Percentiles rank a stretch among this genome's conserved stretches.
These are phyloP conservation scores for Phytophthora tubulina DNA, from an alignment of 352 stramenopile genomes.

Conservation along the genomic window DNA sequence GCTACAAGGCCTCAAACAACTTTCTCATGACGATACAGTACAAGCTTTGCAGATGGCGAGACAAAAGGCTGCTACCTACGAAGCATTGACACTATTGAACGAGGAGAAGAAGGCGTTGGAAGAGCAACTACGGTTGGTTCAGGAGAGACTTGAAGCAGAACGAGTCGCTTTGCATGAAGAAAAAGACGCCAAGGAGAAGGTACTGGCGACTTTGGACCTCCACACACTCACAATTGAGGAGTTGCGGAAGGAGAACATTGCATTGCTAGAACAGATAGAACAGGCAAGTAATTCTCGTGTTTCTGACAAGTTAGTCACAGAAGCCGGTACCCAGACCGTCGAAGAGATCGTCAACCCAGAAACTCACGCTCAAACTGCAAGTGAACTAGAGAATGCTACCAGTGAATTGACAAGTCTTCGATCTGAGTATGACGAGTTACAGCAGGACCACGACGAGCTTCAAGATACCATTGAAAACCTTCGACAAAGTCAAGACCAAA, in stretches of 20 bases:
- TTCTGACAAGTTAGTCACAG: not conserved
- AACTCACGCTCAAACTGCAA: constrained; percentile 16
- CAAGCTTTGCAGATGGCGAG: constrained; percentile 73
- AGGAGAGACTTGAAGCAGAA: constrained; percentile 37
- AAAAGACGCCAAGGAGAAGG: constrained; percentile 27
- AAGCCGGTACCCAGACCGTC: constrained; percentile 9
- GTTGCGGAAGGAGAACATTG: constrained; percentile 41
- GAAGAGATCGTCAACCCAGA: constrained; percentile 28
- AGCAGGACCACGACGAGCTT: constrained; percentile 42
- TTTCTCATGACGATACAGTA: constrained; percentile 82
- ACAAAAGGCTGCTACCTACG: constrained; percentile 66
- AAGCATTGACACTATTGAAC: constrained; percentile 64
- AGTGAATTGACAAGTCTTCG: constrained; percentile 27
- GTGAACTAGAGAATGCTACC: constrained; percentile 18
- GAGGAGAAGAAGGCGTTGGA: constrained; percentile 69
- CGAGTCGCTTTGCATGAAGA: constrained; percentile 24
- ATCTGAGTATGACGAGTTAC: constrained; percentile 44
- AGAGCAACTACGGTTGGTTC: constrained; percentile 36
- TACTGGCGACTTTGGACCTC: constrained; percentile 15
- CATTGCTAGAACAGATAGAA: constrained; percentile 23
- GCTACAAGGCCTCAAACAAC: constrained; percentile 48
- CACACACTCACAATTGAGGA: constrained; percentile 35
- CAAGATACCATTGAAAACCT: constrained; percentile 47
- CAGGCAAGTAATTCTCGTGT: constrained; percentile 2
- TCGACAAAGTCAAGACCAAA: constrained; percentile 25